Conservation (phyloP, 164 flowering plant species). For the Piper betle region DNA sequence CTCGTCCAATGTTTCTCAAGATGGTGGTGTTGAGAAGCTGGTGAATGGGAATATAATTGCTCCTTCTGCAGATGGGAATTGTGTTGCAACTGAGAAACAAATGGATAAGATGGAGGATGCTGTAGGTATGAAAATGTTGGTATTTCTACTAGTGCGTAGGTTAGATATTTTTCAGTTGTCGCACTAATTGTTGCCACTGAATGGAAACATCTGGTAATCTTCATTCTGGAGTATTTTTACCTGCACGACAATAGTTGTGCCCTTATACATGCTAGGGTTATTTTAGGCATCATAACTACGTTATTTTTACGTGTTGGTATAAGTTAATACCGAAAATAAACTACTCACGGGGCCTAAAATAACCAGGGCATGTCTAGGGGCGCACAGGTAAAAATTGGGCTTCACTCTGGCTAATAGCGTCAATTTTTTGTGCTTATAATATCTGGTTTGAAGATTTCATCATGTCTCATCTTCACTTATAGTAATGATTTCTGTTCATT, state of each 20-base stretch:
- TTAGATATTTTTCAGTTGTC: neutral
- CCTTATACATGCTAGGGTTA: too few relatives aligned
- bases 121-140: conserved; percentile 30
- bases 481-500: neutral
- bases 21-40: conserved; percentile 32
- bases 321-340: too few relatives aligned
- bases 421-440: neutral
- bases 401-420: neutral
- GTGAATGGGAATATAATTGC: conserved; percentile 27
- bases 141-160: too few relatives aligned
- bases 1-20: conserved; percentile 20
- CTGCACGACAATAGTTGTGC: too few relatives aligned
- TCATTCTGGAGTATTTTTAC: too few relatives aligned
- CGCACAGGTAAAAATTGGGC: neutral
- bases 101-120: conserved; percentile 56
- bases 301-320: too few relatives aligned
- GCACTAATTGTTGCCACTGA: neutral
- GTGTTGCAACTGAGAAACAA: conserved; percentile 31
- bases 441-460: neutral
- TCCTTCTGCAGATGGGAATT: conserved; percentile 31
- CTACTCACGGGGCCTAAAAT: too few relatives aligned
- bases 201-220: too few relatives aligned
- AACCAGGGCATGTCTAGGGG: too few relatives aligned
- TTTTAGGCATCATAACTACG: too few relatives aligned
- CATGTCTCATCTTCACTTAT: neutral